Evolutionary conservation across 306 rosid species (phyloP).

Genomic region (Potentilla sterilis): DNA sequence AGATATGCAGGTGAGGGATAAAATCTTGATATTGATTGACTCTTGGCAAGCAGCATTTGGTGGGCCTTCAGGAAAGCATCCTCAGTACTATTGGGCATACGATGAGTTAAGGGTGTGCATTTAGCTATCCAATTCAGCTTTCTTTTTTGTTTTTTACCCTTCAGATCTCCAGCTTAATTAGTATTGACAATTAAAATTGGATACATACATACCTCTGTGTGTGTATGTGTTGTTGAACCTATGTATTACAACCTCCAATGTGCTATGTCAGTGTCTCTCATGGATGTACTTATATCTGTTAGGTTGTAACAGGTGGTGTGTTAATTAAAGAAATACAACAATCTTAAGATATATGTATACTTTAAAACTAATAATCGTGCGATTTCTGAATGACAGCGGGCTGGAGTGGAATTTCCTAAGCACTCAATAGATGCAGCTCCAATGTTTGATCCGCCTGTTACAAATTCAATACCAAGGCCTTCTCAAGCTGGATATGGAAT

Average conservation of each 20-base stretch:
- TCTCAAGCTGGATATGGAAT: slow-evolving; percentile 80
- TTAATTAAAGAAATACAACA: slow-evolving; percentile 4
- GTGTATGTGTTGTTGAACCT: too few relatives aligned
- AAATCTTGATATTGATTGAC: slow-evolving; percentile 72
- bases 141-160: not conserved
- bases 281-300: not conserved
- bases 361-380: slow-evolving; percentile 11
- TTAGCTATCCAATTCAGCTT: slow-evolving; percentile 16
- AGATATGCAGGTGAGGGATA: slow-evolving; percentile 93
- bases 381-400: slow-evolving; percentile 60
- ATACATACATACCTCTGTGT: not conserved
- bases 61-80: slow-evolving; percentile 81
- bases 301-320: slow-evolving; percentile 9
- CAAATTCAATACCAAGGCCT: slow-evolving; percentile 42
- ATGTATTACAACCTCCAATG: not conserved
- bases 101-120: slow-evolving; percentile 75
- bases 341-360: not conserved
- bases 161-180: slow-evolving; percentile 10
- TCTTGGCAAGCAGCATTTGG: slow-evolving; percentile 98
- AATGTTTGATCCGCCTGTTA: slow-evolving; percentile 80
- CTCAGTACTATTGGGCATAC: slow-evolving; percentile 88
- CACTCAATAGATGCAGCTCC: slow-evolving; percentile 72
- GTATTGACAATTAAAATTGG: not conserved
- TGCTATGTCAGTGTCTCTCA: not conserved
- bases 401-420: slow-evolving; percentile 82